Base-by-base conservation (phyloP, 2,329 filamentous ascomycete species). In the Cryphonectria parasitica region DNA sequence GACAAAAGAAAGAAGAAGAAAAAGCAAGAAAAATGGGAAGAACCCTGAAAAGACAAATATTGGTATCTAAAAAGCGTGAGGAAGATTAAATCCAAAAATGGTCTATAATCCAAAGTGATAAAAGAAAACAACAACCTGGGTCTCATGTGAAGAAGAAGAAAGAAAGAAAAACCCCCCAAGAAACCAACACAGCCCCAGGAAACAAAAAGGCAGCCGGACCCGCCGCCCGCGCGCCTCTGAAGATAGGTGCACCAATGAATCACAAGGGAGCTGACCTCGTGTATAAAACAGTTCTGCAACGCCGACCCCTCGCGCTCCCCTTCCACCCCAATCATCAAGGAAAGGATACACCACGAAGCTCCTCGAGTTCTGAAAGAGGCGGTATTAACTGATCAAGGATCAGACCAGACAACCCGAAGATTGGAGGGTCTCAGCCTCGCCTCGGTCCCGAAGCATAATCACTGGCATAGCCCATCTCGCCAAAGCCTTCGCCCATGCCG, bases 401-500 rank as follows among this genome's bases (percentile, higher is more conserved):
- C 6, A n/a, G 8, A 49, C 45, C 19, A 49, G 45, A 49, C 19
- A 70, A 11, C 36, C 52, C 49, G 11, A 7, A 25, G 6, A 28
- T 11, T 4, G 45, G 49, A 43, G 28, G 25, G 3, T 19, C 4
- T 31, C 13, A 45, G 54, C 22, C 39, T 31, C 49, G 56, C 49
- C 41, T 52, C 28, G 36, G 83, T 58, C 83, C 82, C 66, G 83
- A 82, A 54, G 85, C 85, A 74, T 84, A 87, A 73, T 88, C 86
- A 70, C 86, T 88, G 25, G 82, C 80, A 73, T 88, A 86, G 28
- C 84, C 85, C 65, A 87, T 83, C 52, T 88, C 86, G 22, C 84
- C 84, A 76, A 85, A 89, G 70, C 83, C 84, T 74, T 88, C 87
- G 36, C 79, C 79, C 82, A 89, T 83, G 11, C 86, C 83, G 1